Evolutionary conservation across 2,329 filamentous ascomycete species (phyloP).

Genomic region (Aureobasidium zeae): DNA sequence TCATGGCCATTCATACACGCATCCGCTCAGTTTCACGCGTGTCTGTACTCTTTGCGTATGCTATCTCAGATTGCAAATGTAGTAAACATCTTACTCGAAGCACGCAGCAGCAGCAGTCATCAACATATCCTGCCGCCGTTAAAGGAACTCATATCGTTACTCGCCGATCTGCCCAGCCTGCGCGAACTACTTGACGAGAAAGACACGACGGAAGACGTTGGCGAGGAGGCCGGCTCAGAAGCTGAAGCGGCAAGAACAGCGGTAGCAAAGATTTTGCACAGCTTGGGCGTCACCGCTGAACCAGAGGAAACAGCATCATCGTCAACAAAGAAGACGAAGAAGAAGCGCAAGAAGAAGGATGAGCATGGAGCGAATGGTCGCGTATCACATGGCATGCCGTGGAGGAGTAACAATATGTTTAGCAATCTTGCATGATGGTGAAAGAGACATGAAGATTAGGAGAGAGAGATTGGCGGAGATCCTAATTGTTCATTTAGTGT

Average conservation of each 20-base stretch:
- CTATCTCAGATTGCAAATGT: conserved; percentile 30
- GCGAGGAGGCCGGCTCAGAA: not conserved
- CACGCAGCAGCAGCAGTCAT: not conserved
- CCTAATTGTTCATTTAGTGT: no score
- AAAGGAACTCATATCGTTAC: not conserved
- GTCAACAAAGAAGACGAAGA: conserved; percentile 5
- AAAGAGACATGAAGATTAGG: not conserved
- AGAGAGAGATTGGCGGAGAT: no score
- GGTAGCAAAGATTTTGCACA: not conserved
- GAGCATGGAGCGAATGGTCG: conserved; percentile 4
- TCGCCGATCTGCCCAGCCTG: conserved; percentile 1
- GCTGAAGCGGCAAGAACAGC: not conserved
- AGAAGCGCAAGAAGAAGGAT: conserved; percentile 16
- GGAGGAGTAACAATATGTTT: conserved; percentile 15
- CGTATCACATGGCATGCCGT: not conserved
- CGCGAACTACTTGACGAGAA: conserved; percentile 11
- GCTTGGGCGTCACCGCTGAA: not conserved
- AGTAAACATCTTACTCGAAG: not conserved
- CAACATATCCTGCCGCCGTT: not conserved
- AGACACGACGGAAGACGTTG: not conserved
- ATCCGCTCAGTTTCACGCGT: conserved; percentile 33
- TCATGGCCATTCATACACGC: conserved; percentile 34
- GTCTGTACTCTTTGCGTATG: conserved; percentile 36
- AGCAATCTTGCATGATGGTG: conserved; percentile 6
- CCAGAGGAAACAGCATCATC: not conserved